phyloP scores from a whole-genome alignment of 2,329 filamentous ascomycete species.

The Fusarium caatingaense region DNA sequence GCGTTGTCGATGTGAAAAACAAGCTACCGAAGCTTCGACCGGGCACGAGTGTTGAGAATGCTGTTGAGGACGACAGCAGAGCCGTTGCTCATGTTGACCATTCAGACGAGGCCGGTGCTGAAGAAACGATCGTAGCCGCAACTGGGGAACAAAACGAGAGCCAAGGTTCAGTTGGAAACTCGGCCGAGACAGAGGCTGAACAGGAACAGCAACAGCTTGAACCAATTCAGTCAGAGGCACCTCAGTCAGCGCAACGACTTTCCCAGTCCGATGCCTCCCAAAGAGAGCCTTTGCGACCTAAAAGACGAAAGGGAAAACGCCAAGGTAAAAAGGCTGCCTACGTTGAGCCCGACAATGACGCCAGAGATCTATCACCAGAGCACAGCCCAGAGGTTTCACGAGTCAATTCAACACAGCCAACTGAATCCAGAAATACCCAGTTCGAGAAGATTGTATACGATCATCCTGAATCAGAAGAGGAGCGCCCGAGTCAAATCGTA shows the following conservation, averaged over 20 bases:
- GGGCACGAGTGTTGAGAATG: neutral
- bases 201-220: neutral
- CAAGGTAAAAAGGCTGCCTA: conserved; percentile 28
- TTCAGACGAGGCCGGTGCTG: neutral
- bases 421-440: neutral
- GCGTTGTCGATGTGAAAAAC: neutral
- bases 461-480: neutral
- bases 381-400: conserved; percentile 15
- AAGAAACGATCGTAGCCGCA: neutral
- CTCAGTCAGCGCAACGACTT: neutral
- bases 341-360: neutral
- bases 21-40: neutral
- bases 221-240: neutral
- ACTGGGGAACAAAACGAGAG: neutral
- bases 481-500: neutral
- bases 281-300: neutral
- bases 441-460: neutral
- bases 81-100: neutral
- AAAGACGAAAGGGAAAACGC: conserved; percentile 1
- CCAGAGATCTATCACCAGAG: conserved; percentile 25
- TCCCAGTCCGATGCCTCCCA: neutral
- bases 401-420: neutral
- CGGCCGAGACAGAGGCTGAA: neutral
- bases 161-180: neutral
- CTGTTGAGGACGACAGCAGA: neutral